Evolutionary conservation across 208 protist genomes (phyloP), one percentile per base, ranked within the genome.

Genomic region (Angomonas ambiguus): DNA sequence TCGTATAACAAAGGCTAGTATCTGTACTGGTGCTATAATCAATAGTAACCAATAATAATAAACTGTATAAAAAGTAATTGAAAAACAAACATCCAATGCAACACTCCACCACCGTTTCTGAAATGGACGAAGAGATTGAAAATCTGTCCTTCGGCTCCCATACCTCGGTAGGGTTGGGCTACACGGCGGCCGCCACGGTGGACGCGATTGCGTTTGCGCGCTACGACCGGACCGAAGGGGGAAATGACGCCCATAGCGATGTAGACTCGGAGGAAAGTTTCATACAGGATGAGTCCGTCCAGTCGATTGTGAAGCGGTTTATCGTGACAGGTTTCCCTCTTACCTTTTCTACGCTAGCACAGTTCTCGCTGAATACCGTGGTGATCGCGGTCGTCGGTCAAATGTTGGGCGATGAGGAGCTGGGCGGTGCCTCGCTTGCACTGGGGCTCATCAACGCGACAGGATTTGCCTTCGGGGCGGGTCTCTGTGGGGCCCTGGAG

Each of bases 401-500:
- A 58, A 63, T 79, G 31, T 65, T 94, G 13, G 83, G 83, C 22
- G 73, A 84, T 18, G 68, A 83, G 57, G 81, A 82, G 32, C 74
- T 94, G 49, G 88, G 85, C 58, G 88, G 83, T 34, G 80, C 79
- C 0, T 77, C 88, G 2, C 66, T 94, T 27, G 88, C 88, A 1
- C 60, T 90, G 45, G 86, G 88, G 0, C 68, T 94, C 27, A 69
- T 94, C 28, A 94, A 94, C 56, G 88, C 88, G 24, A 94, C 88
- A 30, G 88, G 83, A 18, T 94, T 92, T 60, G 88, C 88, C 13
- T 91, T 94, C 69, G 81, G 83, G 41, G 86, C 88, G 1, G 88
- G 88, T 8, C 77, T 89, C 25, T 94, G 83, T 60, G 88, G 88
- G 5, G 88, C 88, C 13, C 68, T 94, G 6, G 85, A 94, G 74